phyloP scores from a whole-genome alignment of 441 rosid species.

The Euphorbia corollata region DNA sequence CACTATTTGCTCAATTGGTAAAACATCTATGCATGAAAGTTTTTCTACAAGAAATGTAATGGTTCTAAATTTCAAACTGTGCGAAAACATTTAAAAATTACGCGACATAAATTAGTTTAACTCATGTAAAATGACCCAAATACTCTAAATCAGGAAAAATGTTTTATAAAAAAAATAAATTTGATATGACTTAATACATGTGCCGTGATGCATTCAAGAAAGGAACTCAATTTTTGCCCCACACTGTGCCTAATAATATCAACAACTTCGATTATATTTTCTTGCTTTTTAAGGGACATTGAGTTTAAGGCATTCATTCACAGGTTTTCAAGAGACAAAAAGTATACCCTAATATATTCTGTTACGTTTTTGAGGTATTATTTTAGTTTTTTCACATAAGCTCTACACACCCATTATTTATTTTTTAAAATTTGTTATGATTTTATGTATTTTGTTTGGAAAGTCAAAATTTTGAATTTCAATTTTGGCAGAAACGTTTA shows the following conservation, averaged over 20 bases:
- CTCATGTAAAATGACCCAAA: no score
- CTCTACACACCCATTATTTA: neutral
- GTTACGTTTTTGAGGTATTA: neutral
- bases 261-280: conserved; percentile 20
- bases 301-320: conserved; percentile 13
- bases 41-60: no score
- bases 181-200: neutral
- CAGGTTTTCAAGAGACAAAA: conserved; percentile 11
- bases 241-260: conserved; percentile 17
- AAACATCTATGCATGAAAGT: no score
- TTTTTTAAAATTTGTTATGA: no score
- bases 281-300: conserved; percentile 20
- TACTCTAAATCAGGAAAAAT: no score
- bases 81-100: no score
- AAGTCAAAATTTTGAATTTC: no score
- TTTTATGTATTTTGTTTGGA: no score
- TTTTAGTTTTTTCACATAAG: neutral
- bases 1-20: neutral
- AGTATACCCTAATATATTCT: neutral
- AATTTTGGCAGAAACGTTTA: no score
- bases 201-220: conserved; percentile 12
- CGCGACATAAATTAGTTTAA: no score
- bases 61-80: no score
- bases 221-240: conserved; percentile 13
- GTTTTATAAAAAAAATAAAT: no score